Conservation (phyloP, 2,329 filamentous ascomycete species). For the Aspergillus texensis region DNA sequence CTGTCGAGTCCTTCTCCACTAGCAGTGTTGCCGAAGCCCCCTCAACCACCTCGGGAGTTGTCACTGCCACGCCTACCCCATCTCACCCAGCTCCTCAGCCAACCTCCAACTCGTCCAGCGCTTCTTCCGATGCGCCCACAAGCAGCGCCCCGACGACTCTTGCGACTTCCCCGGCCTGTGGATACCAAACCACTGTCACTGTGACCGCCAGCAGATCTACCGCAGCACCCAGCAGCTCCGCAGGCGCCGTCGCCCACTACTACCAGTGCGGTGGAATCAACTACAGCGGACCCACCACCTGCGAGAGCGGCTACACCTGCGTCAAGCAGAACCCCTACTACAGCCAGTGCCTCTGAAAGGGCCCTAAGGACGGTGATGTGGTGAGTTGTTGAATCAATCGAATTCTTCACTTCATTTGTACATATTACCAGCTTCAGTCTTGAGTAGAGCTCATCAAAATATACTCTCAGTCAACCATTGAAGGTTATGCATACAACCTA, state of each 20-base stretch:
- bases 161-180: constrained; percentile 2
- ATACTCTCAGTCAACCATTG: no score
- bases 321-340: constrained; percentile 41
- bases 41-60: constrained; percentile 9
- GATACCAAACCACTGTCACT: constrained; percentile 9
- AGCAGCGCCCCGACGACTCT: not conserved
- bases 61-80: constrained; percentile 7
- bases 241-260: constrained; percentile 23
- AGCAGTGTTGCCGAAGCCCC: constrained; percentile 1
- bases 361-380: not conserved
- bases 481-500: not conserved
- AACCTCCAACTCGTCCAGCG: not conserved
- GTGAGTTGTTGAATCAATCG: not conserved
- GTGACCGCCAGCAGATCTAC: constrained; percentile 4
- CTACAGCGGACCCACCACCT: constrained; percentile 39
- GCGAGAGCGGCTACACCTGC: constrained; percentile 37
- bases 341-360: constrained; percentile 36
- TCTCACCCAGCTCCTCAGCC: constrained; percentile 7
- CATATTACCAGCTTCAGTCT: not conserved
- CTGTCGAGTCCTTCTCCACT: constrained; percentile 10
- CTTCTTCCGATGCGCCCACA: not conserved
- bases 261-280: constrained; percentile 41
- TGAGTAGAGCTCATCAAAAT: not conserved
- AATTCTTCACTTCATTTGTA: not conserved
- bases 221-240: constrained; percentile 11